phyloP scores from a whole-genome alignment of 2,329 filamentous ascomycete genomes.

The Fusarium bactridioides region DNA sequence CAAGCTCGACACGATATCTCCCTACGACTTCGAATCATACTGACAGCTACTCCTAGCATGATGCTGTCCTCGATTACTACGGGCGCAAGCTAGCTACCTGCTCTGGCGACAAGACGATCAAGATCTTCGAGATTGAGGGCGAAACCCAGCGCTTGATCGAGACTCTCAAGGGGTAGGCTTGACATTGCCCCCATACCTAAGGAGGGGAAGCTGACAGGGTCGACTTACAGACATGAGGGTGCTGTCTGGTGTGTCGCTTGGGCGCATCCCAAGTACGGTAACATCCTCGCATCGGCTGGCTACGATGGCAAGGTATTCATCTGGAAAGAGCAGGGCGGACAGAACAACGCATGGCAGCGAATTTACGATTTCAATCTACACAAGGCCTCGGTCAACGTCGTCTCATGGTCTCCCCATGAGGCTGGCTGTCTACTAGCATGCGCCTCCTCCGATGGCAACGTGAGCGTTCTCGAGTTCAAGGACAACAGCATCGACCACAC shows the following conservation, averaged over 20 bases:
- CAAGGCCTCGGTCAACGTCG: slow-evolving; percentile 95
- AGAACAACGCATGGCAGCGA: slow-evolving; percentile 74
- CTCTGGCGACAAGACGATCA: slow-evolving; percentile 97
- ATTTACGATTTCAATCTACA: slow-evolving; percentile 94
- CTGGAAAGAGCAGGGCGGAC: slow-evolving; percentile 84
- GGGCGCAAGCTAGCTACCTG: slow-evolving; percentile 95
- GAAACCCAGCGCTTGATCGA: slow-evolving; percentile 89
- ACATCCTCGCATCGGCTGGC: slow-evolving; percentile 92
- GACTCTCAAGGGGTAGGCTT: slow-evolving; percentile 86
- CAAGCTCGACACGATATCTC: not conserved
- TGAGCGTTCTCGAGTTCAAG: slow-evolving; percentile 95
- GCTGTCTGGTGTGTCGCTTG: slow-evolving; percentile 98
- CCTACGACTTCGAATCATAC: slow-evolving; percentile 19
- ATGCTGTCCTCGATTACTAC: slow-evolving; percentile 98
- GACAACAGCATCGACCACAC: slow-evolving; percentile 92
- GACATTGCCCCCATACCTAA: not conserved
- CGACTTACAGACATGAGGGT: slow-evolving; percentile 79
- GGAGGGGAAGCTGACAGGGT: slow-evolving; percentile 22
- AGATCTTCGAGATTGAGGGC: slow-evolving; percentile 98
- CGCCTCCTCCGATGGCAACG: slow-evolving; percentile 91
- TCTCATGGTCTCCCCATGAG: slow-evolving; percentile 97
- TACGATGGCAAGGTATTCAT: slow-evolving; percentile 99
- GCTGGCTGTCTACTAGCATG: slow-evolving; percentile 93
- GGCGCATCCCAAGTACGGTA: slow-evolving; percentile 98
- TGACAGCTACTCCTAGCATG: slow-evolving; percentile 68